Evolutionary conservation across 2,329 filamentous ascomycete genomes (phyloP), one percentile per base, ranked within the genome.

Genomic region (Aureobasidium sp.): DNA sequence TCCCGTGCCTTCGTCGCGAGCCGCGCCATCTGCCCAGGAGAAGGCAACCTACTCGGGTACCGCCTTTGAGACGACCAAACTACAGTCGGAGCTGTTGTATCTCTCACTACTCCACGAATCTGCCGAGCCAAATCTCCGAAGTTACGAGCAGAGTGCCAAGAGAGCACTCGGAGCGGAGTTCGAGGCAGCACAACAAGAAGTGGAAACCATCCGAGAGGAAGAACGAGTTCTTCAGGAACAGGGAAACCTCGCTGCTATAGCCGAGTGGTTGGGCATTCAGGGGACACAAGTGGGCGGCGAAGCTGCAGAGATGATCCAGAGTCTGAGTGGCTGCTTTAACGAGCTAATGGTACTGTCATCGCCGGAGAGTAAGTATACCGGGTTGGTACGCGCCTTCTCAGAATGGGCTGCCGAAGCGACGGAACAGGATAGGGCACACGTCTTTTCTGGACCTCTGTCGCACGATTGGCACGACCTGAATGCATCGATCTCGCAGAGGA

Each of bases 51-150:
- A 75, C 6, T 73, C 72, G 44, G 75, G 74, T 32, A 69, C 84
- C 6, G 60, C 53, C 38, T 58, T 56, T 24, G 65, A 67, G 14
- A 55, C 60, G 2, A 58, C 58, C 7, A 59, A 60, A 30, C 59
- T 64, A 51, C 84, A 86, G 64, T 77, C 81, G 2, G 80, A 84
- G 63, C 73, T 87, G 2, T 70, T 87, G 21, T 82, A 85, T 61
- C 71, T 86, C 6, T 80, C 84, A 44, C 69, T 86, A 6, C 65
- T 87, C 19, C 83, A 86, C 64, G 75, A 77, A 57, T 75, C 77
- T 50, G 75, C 78, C 3, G 66, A 65, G 1, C 56, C 63, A 3
- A 74, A 74, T 0, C 63, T 72, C 1, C 61, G 63, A 3, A 68
- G 74, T 51, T 86, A 82, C 80, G 74, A 75, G 55, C 73, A 68